Evolutionary conservation across 2,329 filamentous ascomycete genomes (phyloP), one percentile per base, ranked within the genome.

Genomic region (Aspergillus hortae): DNA sequence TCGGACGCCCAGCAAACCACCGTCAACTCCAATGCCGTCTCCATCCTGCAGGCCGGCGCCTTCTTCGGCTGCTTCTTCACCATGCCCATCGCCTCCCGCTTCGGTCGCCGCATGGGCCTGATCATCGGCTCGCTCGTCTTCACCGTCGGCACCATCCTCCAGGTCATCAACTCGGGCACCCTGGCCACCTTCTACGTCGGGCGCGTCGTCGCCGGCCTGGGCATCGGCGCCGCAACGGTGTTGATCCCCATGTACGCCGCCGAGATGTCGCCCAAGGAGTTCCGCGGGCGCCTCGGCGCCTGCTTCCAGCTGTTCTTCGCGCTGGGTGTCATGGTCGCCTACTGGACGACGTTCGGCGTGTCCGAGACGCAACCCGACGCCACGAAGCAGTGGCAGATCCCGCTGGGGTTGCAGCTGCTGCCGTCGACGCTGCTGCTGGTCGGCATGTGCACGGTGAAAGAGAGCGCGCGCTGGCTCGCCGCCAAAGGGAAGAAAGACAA

Each of bases 21-120:
- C 3, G 65, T 74, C 55, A 77, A 74, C 52, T 76, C 76, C 4
- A 75, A 79, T 45, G 73, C 75, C 33, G 75, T 79, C 17, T 73
- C 73, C 0, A 71, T 80, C 4, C 74, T 80, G 6, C 76, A 79
- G 48, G 74, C 75, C 1, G 77, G 77, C 19, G 76, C 76, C 35
- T 81, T 81, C 58, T 75, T 79, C 49, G 77, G 77, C 42, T 78
- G 77, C 52, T 75, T 80, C 50, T 58, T 72, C 48, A 74, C 77
- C 46, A 76, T 73, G 50, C 75, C 77, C 0, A 52, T 80, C 17
- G 76, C 74, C 6, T 69, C 74, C 27, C 64, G 65, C 21, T 66
- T 73, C 30, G 79, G 78, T 9, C 72, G 79, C 27, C 72, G 71
- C 43, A 67, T 61, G 46, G 68, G 71, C 5, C 69, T 80, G 27